Conservation (phyloP, 176 grass and related monocot species). For the Oryza brachyantha region DNA sequence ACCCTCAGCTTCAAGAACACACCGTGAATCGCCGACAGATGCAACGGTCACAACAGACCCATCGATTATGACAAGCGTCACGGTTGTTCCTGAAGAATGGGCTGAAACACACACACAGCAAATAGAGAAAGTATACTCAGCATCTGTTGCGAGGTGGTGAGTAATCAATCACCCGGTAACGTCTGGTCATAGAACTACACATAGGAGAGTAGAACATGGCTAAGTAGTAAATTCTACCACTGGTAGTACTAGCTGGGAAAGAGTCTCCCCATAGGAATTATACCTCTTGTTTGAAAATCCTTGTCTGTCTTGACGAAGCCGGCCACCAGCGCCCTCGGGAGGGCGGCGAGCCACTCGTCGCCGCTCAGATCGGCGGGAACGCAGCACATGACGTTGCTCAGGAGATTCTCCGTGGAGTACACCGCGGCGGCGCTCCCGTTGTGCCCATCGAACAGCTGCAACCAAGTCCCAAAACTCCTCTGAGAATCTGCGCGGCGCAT, state of each 20-base stretch:
- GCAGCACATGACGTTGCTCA: slow-evolving; percentile 73
- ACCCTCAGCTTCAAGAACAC: slow-evolving; percentile 77
- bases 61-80: slow-evolving; percentile 89
- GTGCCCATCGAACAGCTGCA: slow-evolving; percentile 96
- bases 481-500: not conserved
- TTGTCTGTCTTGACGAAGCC: slow-evolving; percentile 98
- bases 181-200: not conserved
- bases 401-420: slow-evolving; percentile 78
- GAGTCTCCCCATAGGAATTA: not conserved
- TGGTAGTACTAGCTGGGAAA: not conserved
- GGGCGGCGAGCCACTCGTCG: slow-evolving; percentile 87
- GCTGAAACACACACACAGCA: slow-evolving; percentile 40
- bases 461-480: not conserved
- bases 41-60: slow-evolving; percentile 69
- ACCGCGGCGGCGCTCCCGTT: slow-evolving; percentile 82
- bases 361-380: slow-evolving; percentile 70
- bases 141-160: not conserved
- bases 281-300: slow-evolving; percentile 88
- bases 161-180: not conserved
- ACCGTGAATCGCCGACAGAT: slow-evolving; percentile 83
- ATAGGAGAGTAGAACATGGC: not conserved
- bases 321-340: slow-evolving; percentile 89
- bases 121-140: slow-evolving; percentile 8
- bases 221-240: not conserved
- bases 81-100: slow-evolving; percentile 79